A percentile compares a stretch with the other conserved stretches of the same genome.
Evolutionary conservation across 1,139 yeast genomes (phyloP).

Genomic region (Candida albicans): DNA sequence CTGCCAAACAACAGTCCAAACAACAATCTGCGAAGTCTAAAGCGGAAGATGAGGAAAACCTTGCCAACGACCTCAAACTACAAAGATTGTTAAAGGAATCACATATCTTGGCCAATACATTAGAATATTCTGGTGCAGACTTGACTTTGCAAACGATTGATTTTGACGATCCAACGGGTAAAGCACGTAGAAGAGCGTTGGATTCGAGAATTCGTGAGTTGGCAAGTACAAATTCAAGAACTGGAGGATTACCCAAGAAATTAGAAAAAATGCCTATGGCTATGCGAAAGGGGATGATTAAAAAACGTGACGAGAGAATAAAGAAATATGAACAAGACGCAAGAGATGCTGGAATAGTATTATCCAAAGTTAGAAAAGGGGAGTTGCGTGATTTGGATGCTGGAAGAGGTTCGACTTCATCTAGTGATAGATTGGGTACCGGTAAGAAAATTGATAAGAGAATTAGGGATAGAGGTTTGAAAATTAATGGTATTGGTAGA

Average conservation of each 20-base stretch:
- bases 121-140: slow-evolving; percentile 72
- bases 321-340: slow-evolving; percentile 72
- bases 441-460: slow-evolving; percentile 34
- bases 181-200: slow-evolving; percentile 71
- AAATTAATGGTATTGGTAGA: slow-evolving; percentile 74
- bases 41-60: slow-evolving; percentile 48
- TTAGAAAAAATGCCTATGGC: slow-evolving; percentile 85
- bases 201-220: slow-evolving; percentile 62
- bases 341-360: slow-evolving; percentile 80
- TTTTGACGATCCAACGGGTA: slow-evolving; percentile 74
- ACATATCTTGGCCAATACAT: slow-evolving; percentile 66
- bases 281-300: slow-evolving; percentile 80
- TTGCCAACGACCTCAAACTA: slow-evolving; percentile 78
- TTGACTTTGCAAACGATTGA: slow-evolving; percentile 67
- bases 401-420: slow-evolving; percentile 54
- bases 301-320: slow-evolving; percentile 53
- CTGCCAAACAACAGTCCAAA: slow-evolving; percentile 16
- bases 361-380: slow-evolving; percentile 65
- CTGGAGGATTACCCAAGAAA: slow-evolving; percentile 39
- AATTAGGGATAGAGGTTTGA: slow-evolving; percentile 73
- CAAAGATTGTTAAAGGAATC: slow-evolving; percentile 84
- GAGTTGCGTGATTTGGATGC: slow-evolving; percentile 56
- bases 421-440: slow-evolving; percentile 60
- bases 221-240: slow-evolving; percentile 51
- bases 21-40: slow-evolving; percentile 15